Conservation (phyloP, 2,329 filamentous ascomycete genomes). For the Exophiala bonariae region DNA sequence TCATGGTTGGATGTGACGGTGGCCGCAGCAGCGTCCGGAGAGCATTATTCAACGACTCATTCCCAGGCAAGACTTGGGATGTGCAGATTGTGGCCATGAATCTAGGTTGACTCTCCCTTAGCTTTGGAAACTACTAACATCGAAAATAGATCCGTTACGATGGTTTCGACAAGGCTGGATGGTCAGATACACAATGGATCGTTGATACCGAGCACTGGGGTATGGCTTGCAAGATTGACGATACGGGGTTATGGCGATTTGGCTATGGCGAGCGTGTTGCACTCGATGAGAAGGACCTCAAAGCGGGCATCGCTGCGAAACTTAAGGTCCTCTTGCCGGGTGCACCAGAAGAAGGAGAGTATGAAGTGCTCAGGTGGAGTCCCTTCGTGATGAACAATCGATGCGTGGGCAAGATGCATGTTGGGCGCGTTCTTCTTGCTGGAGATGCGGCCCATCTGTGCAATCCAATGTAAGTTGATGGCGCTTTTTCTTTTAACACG, state of each 20-base stretch:
- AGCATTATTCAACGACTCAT: constrained; percentile 13
- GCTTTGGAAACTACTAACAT: not conserved
- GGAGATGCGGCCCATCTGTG: constrained; percentile 59
- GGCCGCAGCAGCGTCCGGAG: constrained; percentile 40
- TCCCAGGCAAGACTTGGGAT: constrained; percentile 11
- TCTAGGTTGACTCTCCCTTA: not conserved
- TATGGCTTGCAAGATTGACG: constrained; percentile 61
- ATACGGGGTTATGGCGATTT: constrained; percentile 61
- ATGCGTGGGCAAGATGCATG: constrained; percentile 56
- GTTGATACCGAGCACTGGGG: constrained; percentile 62
- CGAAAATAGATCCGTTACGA: constrained; percentile 1
- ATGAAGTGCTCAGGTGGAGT: constrained; percentile 56
- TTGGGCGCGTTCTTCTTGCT: constrained; percentile 57
- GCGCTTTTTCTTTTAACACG: not conserved
- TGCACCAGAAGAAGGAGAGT: constrained; percentile 57
- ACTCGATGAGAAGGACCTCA: constrained; percentile 54
- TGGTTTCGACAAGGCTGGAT: constrained; percentile 17
- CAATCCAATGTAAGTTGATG: constrained; percentile 11
- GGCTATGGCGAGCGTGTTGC: constrained; percentile 60
- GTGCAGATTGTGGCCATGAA: constrained; percentile 13
- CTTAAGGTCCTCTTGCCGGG: constrained; percentile 60
- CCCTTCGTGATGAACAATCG: constrained; percentile 64
- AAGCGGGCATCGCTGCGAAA: constrained; percentile 53
- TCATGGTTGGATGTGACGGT: constrained; percentile 47
- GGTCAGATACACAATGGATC: constrained; percentile 46